Evolutionary conservation across 2,329 filamentous ascomycete species (phyloP), one percentile per base, ranked within the genome.

Genomic region (Penicillium paneum): DNA sequence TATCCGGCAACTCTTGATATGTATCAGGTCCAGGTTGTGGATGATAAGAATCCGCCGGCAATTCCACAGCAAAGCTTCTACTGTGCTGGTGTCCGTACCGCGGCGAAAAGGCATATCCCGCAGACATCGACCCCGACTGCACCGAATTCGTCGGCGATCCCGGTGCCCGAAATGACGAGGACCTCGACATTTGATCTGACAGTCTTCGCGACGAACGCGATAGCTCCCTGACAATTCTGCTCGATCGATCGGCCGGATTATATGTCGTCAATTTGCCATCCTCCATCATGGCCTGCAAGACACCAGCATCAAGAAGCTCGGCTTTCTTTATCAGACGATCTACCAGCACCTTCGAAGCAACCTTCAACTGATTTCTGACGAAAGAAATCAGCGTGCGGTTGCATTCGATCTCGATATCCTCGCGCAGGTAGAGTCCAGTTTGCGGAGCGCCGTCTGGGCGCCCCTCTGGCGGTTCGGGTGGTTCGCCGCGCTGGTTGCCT

Each of bases 371-470:
- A 74, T 85, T 89, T 78, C 89, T 92, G 55, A 96, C 88, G 66
- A 95, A 95, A 8, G 77, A 75, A 0, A 85, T 81, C 76, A 94
- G 82, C 58, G 94, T 77, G 54, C 91, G 76, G 65, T 91, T 93
- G 76, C 90, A 95, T 54, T 82, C 82, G 79, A 96, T 85, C 59
- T 91, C 87, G 45, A 94, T 86, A 61, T 96, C 91, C 76, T 96
- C 91, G n/a, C 88, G 81, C 39, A 96, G 76, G 68, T 91, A 95
- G 12, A 96, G 76, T 0, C 90, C 91, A 38, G 83, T 77, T 21
- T 79, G 72, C 0, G 90, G 90, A 0, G 81, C 83, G 13, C 81
- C 81, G 6, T 89, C 73, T 4, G 64, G 38, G 5, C 86, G 88
- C 21, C 89, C 73, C 74, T 93, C 89, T 11, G 82, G 73, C 0